Evolutionary conservation across 805 yeast genomes (phyloP).

Genomic region (Lachancea fermentati): DNA sequence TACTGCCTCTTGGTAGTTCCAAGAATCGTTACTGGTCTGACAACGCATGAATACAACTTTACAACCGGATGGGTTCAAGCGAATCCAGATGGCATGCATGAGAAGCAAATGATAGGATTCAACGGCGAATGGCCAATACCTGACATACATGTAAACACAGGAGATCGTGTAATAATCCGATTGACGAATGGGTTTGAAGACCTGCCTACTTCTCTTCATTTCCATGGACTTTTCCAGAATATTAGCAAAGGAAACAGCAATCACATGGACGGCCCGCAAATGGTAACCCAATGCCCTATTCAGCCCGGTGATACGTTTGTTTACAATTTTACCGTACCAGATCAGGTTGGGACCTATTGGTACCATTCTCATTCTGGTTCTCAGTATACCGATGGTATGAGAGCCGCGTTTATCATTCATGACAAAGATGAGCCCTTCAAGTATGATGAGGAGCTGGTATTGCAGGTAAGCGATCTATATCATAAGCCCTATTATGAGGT

Average conservation of each 20-base stretch:
- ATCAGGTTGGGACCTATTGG: constrained; percentile 78
- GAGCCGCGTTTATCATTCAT: constrained; percentile 63
- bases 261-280: constrained; percentile 76
- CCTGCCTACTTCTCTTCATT: constrained; percentile 57
- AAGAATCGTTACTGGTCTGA: background rate
- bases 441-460: constrained; percentile 56
- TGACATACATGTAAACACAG: constrained; percentile 54
- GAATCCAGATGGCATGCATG: constrained; percentile 59
- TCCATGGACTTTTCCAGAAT: constrained; percentile 72
- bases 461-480: constrained; percentile 60
- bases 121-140: constrained; percentile 74
- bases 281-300: constrained; percentile 77
- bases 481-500: constrained; percentile 48
- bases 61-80: constrained; percentile 55
- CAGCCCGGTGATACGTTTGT: constrained; percentile 59
- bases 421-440: constrained; percentile 50
- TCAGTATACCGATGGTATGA: constrained; percentile 73
- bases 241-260: constrained; percentile 39
- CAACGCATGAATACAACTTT: constrained; percentile 52
- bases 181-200: constrained; percentile 56
- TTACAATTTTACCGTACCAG: constrained; percentile 63
- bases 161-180: constrained; percentile 55
- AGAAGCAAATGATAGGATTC: constrained; percentile 57
- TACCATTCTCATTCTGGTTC: constrained; percentile 75
- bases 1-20: background rate